phyloP scores from a whole-genome alignment of 345 rosid species.

The Lenwebbia sp. region DNA sequence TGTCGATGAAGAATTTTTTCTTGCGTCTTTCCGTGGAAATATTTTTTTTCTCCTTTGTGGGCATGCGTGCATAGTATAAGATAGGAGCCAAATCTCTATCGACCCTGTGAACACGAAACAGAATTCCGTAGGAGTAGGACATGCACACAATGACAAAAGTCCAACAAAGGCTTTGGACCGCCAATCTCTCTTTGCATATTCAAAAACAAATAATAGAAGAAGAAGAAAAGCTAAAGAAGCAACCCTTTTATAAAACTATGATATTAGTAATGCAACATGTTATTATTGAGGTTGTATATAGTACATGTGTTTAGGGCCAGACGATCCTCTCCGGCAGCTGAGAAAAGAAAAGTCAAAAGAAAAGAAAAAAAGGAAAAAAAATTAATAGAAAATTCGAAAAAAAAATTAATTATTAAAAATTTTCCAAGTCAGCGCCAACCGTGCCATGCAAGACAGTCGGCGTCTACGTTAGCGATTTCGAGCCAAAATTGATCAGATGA shows the following conservation, averaged over 20 bases:
- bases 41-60: not conserved
- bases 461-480: no score
- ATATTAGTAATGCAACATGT: not conserved
- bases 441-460: no score
- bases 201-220: not conserved
- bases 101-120: not conserved
- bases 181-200: not conserved
- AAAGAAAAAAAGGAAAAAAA: no score
- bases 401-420: no score
- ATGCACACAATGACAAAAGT: not conserved
- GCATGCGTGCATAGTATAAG: not conserved
- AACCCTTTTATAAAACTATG: not conserved
- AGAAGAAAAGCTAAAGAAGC: not conserved
- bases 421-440: no score
- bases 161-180: not conserved
- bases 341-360: no score
- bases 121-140: not conserved
- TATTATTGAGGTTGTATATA: no score
- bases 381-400: no score
- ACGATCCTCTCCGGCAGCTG: no score
- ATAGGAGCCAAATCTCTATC: not conserved
- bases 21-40: no score
- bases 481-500: not conserved
- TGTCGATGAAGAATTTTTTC: not conserved
- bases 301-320: no score